Evolutionary conservation across 2,329 filamentous ascomycete genomes (phyloP).

Genomic region (Cladosporium halotolerans): DNA sequence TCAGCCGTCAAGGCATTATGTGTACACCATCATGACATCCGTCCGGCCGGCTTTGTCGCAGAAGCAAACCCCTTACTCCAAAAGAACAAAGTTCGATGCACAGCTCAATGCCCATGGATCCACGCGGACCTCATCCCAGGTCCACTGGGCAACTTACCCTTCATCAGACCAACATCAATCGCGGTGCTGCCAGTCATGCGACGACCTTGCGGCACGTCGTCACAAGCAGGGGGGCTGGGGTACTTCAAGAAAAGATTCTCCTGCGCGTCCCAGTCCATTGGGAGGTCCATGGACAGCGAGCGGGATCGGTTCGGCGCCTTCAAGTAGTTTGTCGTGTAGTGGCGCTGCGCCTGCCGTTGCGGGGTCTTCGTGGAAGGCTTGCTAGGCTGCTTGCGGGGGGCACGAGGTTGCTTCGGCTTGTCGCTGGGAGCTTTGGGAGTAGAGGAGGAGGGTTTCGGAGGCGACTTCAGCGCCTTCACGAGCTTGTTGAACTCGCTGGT

Average conservation of each 20-base stretch:
- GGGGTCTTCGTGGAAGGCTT: neutral
- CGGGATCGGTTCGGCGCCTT: neutral
- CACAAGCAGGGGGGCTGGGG: neutral
- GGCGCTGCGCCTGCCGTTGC: neutral
- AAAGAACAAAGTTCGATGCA: neutral
- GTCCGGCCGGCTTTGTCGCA: too few relatives aligned
- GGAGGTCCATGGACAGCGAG: neutral
- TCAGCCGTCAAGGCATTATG: neutral
- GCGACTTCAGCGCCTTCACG: slow-evolving; percentile 48
- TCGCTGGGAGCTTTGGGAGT: neutral
- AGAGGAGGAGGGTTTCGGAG: neutral
- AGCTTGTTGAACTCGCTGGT: slow-evolving; percentile 70
- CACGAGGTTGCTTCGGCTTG: neutral
- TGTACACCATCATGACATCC: neutral
- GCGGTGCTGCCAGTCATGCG: slow-evolving; percentile 10
- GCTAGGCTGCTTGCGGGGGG: neutral
- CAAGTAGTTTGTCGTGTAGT: neutral
- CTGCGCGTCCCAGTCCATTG: slow-evolving; percentile 12
- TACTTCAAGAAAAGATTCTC: slow-evolving; percentile 7
- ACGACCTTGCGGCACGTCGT: slow-evolving; percentile 1
- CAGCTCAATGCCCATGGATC: slow-evolving; percentile 4
- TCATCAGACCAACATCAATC: slow-evolving; percentile 12
- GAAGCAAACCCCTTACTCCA: neutral
- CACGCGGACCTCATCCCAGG: neutral
- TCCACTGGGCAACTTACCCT: slow-evolving; percentile 7